Evolutionary conservation across 306 rosid species (phyloP).

Genomic region (Prunus mira): DNA sequence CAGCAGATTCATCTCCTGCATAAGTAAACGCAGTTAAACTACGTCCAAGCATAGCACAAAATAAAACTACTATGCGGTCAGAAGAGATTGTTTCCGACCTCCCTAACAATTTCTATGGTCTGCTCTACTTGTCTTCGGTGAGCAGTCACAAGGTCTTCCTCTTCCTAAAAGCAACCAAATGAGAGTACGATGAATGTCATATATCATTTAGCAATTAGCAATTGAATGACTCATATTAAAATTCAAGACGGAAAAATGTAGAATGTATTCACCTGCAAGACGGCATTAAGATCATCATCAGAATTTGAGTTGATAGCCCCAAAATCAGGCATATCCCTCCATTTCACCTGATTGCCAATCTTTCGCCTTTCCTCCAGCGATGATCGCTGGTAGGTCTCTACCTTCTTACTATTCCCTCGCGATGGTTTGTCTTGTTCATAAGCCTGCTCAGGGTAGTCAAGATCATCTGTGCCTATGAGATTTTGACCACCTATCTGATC

Average conservation of each 20-base stretch:
- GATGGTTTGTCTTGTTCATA: slow-evolving; percentile 49
- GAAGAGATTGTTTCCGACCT: slow-evolving; percentile 44
- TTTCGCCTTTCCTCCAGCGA: slow-evolving; percentile 46
- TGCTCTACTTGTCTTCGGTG: slow-evolving; percentile 89
- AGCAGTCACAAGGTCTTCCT: slow-evolving; percentile 81
- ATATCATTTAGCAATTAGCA: neutral
- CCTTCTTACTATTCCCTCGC: slow-evolving; percentile 36
- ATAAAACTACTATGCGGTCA: neutral
- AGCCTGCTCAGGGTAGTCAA: slow-evolving; percentile 41
- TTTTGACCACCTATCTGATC: slow-evolving; percentile 51
- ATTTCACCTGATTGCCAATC: slow-evolving; percentile 38
- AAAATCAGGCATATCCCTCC: slow-evolving; percentile 31
- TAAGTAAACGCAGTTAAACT: slow-evolving; percentile 15
- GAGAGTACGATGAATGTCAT: slow-evolving; percentile 19
- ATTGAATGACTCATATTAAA: slow-evolving; percentile 9
- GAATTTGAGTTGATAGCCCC: slow-evolving; percentile 39
- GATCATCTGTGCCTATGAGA: slow-evolving; percentile 41
- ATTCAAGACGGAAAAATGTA: slow-evolving; percentile 5
- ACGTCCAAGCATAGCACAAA: slow-evolving; percentile 1
- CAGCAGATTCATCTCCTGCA: slow-evolving; percentile 89
- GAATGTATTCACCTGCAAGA: slow-evolving; percentile 59
- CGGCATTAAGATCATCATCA: slow-evolving; percentile 64
- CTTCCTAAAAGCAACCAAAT: slow-evolving; percentile 55
- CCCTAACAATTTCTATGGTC: slow-evolving; percentile 77
- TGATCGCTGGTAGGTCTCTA: slow-evolving; percentile 37